Percentiles rank a stretch among this genome's conserved stretches.
These are phyloP conservation scores for Apophysomyces variabilis DNA, from an alignment of 371 early-diverging fungal species.

Conservation along the genomic window DNA sequence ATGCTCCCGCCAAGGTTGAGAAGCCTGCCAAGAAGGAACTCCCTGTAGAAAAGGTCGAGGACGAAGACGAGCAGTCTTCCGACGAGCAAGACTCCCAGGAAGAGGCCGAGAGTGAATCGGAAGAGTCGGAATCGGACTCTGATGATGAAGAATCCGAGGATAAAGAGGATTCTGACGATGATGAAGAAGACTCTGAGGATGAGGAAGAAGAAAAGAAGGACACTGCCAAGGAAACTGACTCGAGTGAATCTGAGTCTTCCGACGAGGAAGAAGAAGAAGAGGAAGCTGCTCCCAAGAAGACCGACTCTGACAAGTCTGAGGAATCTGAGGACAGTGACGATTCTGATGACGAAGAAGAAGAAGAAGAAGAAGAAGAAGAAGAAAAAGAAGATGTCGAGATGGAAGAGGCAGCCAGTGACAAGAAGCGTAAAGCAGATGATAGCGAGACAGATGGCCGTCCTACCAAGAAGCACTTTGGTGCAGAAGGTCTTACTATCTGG, in stretches of 20 bases:
- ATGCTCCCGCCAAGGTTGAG: conserved; percentile 4
- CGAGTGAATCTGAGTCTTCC: conserved; percentile 9
- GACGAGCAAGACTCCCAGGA: conserved; percentile 15
- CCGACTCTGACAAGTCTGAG: conserved; percentile 15
- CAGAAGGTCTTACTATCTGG: conserved; percentile 59
- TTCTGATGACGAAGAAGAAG: conserved; percentile 20
- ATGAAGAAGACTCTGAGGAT: conserved; percentile 13
- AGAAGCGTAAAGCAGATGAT: conserved; percentile 48
- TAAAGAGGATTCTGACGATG: conserved; percentile 10
- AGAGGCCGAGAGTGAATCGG: conserved; percentile 21
- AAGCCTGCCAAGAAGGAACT: background rate
- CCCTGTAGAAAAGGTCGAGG: conserved; percentile 2
- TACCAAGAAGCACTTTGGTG: conserved; percentile 55
- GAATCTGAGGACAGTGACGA: conserved; percentile 22
- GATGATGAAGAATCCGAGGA: conserved; percentile 28
- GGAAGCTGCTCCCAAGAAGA: background rate
- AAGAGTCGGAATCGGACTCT: conserved; percentile 33
- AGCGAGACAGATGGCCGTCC: conserved; percentile 40
- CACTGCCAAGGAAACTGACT: conserved; percentile 19
- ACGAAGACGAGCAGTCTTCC: conserved; percentile 12
- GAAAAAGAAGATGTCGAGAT: conserved; percentile 21
- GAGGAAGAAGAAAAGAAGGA: conserved; percentile 15
- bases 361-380: conserved; percentile 1
- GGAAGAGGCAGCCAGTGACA: conserved; percentile 23
- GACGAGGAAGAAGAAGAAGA: background rate